Conservation (phyloP, 1,139 yeast species). For the Blastobotrys illinoisensis region DNA sequence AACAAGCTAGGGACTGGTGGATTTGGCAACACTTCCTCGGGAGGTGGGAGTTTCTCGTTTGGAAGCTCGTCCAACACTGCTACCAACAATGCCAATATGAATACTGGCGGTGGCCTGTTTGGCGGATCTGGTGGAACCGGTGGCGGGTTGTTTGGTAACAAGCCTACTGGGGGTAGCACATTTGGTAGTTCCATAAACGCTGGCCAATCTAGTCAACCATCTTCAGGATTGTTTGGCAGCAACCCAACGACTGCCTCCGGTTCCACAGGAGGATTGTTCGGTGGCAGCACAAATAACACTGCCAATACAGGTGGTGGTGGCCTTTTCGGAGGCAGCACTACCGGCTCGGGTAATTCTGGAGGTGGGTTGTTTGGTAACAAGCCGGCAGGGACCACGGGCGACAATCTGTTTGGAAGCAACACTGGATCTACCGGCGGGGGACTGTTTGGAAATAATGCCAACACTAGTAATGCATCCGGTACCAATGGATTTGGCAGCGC, state of each 20-base stretch:
- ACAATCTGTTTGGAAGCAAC: slow-evolving; percentile 24
- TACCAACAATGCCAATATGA: slow-evolving; percentile 10
- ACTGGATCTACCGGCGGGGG: slow-evolving; percentile 23
- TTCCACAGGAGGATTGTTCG: slow-evolving; percentile 12
- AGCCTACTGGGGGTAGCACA: slow-evolving; percentile 12
- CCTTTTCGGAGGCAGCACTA: slow-evolving; percentile 30
- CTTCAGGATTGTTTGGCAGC: slow-evolving; percentile 31
- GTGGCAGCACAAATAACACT: slow-evolving; percentile 9
- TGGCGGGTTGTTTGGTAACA: slow-evolving; percentile 26
- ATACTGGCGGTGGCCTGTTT: slow-evolving; percentile 30
- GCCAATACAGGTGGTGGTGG: slow-evolving; percentile 14
- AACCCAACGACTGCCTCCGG: slow-evolving; percentile 18
- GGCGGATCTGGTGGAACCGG: slow-evolving; percentile 23
- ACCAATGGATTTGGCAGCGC: slow-evolving; percentile 1
- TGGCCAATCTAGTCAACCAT: slow-evolving; percentile 10
- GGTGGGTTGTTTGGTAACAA: slow-evolving; percentile 25
- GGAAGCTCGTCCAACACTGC: slow-evolving; percentile 5
- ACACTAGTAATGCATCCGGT: slow-evolving; percentile 8
- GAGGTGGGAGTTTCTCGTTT: neutral
- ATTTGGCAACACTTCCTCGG: neutral
- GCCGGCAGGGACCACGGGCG: slow-evolving; percentile 14
- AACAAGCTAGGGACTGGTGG: slow-evolving; percentile 14
- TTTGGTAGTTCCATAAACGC: slow-evolving; percentile 19
- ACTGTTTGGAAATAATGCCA: slow-evolving; percentile 16
- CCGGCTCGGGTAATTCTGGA: slow-evolving; percentile 10